A percentile compares a stretch with the other conserved stretches of the same genome.
These are phyloP conservation scores for Monocercomonoides exilis DNA, from an alignment of 78 protist species.

Conservation along the genomic window DNA sequence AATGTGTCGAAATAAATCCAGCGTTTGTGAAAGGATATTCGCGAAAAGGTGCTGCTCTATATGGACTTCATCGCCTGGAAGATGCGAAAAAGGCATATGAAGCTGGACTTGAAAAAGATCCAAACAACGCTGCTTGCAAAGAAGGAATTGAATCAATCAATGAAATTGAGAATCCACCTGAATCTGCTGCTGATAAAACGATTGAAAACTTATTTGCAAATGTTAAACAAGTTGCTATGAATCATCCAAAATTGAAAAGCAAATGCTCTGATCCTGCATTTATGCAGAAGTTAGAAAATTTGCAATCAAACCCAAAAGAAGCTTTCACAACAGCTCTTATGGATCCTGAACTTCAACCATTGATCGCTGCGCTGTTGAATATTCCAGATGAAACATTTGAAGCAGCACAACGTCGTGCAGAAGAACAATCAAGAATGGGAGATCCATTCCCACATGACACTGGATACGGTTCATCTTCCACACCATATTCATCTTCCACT, in stretches of 20 bases:
- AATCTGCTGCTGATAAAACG: neutral
- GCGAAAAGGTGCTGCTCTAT: neutral
- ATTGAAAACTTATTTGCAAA: neutral
- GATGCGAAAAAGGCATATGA: neutral
- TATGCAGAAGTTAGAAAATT: neutral
- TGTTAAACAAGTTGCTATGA: neutral
- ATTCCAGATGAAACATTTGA: too few species aligned
- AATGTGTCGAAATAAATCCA: neutral
- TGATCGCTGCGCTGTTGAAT: neutral
- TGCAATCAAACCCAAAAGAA: neutral
- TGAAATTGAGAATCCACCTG: neutral
- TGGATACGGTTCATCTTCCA: neutral
- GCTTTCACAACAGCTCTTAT: neutral
- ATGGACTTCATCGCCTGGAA: neutral
- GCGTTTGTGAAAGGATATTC: neutral
- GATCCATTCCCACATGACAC: neutral
- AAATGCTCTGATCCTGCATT: neutral
- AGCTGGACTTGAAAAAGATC: neutral
- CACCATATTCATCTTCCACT: neutral
- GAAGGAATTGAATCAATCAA: neutral
- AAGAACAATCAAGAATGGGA: neutral
- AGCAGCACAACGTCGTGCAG: too few species aligned
- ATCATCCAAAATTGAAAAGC: neutral
- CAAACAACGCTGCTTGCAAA: neutral
- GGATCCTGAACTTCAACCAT: neutral